phyloP scores from a whole-genome alignment of 1,284 basidiomycete species.

The Marasmius tenuissimus region DNA sequence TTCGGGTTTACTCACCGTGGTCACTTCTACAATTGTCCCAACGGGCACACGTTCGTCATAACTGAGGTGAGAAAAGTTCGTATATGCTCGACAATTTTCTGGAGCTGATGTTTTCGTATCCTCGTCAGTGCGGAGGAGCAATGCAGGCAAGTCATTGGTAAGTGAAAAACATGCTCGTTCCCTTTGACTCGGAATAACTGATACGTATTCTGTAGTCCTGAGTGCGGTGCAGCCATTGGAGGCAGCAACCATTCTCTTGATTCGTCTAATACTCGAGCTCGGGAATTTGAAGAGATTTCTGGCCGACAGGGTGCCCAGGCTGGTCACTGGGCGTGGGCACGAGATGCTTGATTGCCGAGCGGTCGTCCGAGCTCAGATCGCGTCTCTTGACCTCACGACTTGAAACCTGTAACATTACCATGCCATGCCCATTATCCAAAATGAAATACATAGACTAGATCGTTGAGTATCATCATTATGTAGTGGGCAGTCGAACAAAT shows the following conservation, averaged over 20 bases:
- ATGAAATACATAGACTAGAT: too few species aligned
- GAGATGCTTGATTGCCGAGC: background rate
- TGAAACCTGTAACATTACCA: too few species aligned
- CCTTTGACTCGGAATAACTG: background rate
- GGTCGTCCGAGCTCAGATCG: too few species aligned
- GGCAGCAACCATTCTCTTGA: constrained; percentile 43
- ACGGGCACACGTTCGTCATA: constrained; percentile 52
- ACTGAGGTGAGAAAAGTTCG: constrained; percentile 30
- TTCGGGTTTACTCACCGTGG: constrained; percentile 39
- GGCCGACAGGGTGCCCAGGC: constrained; percentile 10
- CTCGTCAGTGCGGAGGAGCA: constrained; percentile 53
- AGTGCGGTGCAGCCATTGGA: constrained; percentile 54
- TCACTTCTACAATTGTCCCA: constrained; percentile 46
- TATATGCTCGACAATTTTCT: background rate
- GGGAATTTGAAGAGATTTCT: constrained; percentile 45
- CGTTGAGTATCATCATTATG: too few species aligned
- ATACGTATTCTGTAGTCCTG: constrained; percentile 32
- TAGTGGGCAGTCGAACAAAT: too few species aligned
- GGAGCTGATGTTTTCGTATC: constrained; percentile 12
- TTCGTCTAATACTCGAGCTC: constrained; percentile 39
- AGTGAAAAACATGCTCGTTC: constrained; percentile 14
- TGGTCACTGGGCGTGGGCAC: constrained; percentile 24
- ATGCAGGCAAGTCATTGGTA: constrained; percentile 22
- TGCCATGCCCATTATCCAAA: too few species aligned
- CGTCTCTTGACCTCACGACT: too few species aligned